Evolutionary conservation across 2,329 filamentous ascomycete genomes (phyloP), one percentile per base, ranked within the genome.

Genomic region (Ophiostoma novo-ulmi): DNA sequence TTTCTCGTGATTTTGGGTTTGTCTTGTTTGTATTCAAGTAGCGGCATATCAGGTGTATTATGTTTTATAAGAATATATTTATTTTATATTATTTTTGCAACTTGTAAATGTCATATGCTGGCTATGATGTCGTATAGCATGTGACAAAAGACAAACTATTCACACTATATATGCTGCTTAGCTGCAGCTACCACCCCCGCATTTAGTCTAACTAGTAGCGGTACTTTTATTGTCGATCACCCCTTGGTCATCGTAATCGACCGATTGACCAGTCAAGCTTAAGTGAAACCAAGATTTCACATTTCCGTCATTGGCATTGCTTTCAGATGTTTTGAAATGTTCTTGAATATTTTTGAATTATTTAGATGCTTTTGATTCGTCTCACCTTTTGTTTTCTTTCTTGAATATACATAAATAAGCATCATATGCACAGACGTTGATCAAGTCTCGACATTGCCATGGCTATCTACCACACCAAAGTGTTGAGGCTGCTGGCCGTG

Each of bases 401-500:
- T 22, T 11, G 31, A 31, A 31, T 31, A 31, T 31, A 31, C 31
- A 31, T 31, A 31, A 4, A 31, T 31, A 31, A 31, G 31, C 31
- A 31, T 31, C 3, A 31, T 31, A 31, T 31, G 31, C 31, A 31
- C 31, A 31, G 31, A 31, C 31, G 31, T 31, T 3, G 31, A 31
- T 31, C 31, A 31, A 31, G 31, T 3, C 31, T 31, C 31, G 31
- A 31, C 44, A 48, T 48, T 17, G 44, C 64, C 65, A 44, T 67
- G 65, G 22, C 65, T 10, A 31, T 4, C 3, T 39, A 17, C 20
- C 35, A 48, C 44, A 14, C 14, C n/a, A 58, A 10, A 58, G 10
- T 58, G 8, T 58, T 17, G 58, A 63, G 35, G 6, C 35, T 65
- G 35, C 63, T 65, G 58, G 58, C 58, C 26, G 58, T 63, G 58